These are phyloP conservation scores for Lichtheimia hyalospora DNA, from an alignment of 371 early-diverging fungal genomes.

Conservation along the genomic window DNA sequence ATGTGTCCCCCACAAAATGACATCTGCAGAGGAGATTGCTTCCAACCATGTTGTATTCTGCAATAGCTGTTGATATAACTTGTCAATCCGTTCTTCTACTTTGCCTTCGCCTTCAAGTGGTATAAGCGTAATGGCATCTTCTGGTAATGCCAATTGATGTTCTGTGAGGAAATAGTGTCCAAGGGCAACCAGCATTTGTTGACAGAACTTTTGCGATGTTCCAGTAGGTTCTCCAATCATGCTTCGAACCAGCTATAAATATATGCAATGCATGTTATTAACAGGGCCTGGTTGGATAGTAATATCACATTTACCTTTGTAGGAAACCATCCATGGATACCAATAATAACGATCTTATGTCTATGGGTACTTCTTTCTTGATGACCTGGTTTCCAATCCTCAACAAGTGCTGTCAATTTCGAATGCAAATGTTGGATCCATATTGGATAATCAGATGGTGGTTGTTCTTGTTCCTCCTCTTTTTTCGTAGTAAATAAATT, in stretches of 20 bases:
- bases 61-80: slow-evolving; percentile 65
- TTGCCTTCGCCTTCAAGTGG: slow-evolving; percentile 91
- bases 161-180: slow-evolving; percentile 51
- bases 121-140: slow-evolving; percentile 66
- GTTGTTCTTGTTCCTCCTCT: background rate
- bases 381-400: too few relatives aligned
- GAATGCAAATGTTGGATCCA: too few relatives aligned
- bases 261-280: background rate
- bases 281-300: background rate
- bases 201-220: slow-evolving; percentile 84
- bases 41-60: slow-evolving; percentile 41
- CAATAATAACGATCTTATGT: slow-evolving; percentile 57
- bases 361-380: background rate
- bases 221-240: slow-evolving; percentile 93
- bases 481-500: background rate
- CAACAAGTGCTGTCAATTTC: too few relatives aligned
- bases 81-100: slow-evolving; percentile 78
- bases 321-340: slow-evolving; percentile 93
- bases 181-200: slow-evolving; percentile 75
- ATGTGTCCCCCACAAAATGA: slow-evolving; percentile 86
- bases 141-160: slow-evolving; percentile 55
- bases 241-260: slow-evolving; percentile 56
- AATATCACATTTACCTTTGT: slow-evolving; percentile 29
- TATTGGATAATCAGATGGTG: background rate
- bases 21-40: slow-evolving; percentile 66